A percentile compares a stretch with the other conserved stretches of the same genome.
Evolutionary conservation across 2,329 filamentous ascomycete genomes (phyloP).

Genomic region (Sporothrix protearum): DNA sequence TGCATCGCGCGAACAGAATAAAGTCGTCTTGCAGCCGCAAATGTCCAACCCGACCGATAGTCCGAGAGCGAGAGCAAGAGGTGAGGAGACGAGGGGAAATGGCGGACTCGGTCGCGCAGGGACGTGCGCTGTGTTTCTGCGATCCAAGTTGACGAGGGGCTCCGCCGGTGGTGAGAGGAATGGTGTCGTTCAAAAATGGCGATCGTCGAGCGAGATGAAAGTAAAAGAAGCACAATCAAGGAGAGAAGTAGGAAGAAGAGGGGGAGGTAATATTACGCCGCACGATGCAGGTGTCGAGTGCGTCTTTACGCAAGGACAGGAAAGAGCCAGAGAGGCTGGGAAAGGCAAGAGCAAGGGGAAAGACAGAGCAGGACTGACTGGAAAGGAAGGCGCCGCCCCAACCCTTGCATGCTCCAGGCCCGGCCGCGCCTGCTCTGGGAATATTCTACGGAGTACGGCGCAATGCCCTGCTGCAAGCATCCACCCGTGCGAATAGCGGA

Average conservation of each 20-base stretch:
- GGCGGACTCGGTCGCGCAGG: background rate
- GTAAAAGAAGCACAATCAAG: background rate
- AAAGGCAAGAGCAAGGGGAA: slow-evolving; percentile 17
- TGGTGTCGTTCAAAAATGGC: background rate
- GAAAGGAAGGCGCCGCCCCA: slow-evolving; percentile 2
- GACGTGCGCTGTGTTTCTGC: background rate
- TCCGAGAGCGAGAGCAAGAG: background rate
- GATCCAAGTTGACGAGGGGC: background rate
- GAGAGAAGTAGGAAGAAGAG: background rate
- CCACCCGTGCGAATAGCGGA: background rate
- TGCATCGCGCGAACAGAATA: slow-evolving; percentile 23
- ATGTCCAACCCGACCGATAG: background rate
- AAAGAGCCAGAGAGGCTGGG: slow-evolving; percentile 22
- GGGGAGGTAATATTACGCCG: slow-evolving; percentile 14
- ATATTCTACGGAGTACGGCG: background rate
- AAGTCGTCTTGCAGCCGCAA: background rate
- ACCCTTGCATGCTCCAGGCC: background rate
- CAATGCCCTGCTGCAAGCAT: background rate
- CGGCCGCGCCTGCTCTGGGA: background rate
- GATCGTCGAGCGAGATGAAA: background rate
- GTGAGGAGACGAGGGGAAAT: background rate
- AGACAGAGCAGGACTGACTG: background rate
- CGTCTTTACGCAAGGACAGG: slow-evolving; percentile 4
- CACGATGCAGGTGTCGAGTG: slow-evolving; percentile 16
- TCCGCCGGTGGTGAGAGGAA: background rate